Evolutionary conservation across 352 stramenopile genomes (phyloP).

Genomic region (Globisporangium spinosum): DNA sequence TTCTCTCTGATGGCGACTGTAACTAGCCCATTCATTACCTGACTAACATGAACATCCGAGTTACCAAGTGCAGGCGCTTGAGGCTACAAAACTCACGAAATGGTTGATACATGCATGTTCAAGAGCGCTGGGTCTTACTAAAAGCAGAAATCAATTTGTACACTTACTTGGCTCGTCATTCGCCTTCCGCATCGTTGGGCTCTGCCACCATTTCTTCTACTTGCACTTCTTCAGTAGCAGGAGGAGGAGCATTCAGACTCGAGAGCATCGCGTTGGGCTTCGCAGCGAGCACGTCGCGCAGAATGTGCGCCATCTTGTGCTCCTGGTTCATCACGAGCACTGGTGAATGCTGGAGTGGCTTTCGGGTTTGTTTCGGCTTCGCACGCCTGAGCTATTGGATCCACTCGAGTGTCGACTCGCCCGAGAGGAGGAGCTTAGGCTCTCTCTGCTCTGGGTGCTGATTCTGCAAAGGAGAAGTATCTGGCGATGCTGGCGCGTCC

Average conservation of each 20-base stretch:
- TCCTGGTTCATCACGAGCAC: constrained; percentile 24
- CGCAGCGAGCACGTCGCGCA: constrained; percentile 40
- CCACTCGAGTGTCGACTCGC: constrained; percentile 21
- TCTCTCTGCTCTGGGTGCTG: background rate
- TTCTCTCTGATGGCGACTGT: background rate
- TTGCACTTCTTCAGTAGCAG: background rate
- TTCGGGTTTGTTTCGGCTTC: background rate
- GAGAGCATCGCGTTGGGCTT: constrained; percentile 37
- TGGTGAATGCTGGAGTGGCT: background rate
- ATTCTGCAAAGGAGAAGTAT: background rate
- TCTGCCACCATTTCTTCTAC: background rate
- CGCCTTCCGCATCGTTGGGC: too few relatives aligned
- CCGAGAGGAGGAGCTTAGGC: constrained; percentile 13
- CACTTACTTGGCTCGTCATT: background rate
- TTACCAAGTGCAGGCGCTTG: background rate
- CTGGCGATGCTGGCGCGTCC: background rate
- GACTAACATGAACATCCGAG: background rate
- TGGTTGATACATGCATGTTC: background rate
- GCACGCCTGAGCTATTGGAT: constrained; percentile 17
- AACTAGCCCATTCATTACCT: background rate
- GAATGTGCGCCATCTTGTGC: constrained; percentile 30
- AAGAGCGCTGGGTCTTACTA: background rate
- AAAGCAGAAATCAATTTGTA: background rate
- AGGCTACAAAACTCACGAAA: background rate
- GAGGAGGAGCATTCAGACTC: background rate